A percentile compares a stretch with the other conserved stretches of the same genome.
Evolutionary conservation across 805 yeast species (phyloP).

Genomic region (Candida orba): DNA sequence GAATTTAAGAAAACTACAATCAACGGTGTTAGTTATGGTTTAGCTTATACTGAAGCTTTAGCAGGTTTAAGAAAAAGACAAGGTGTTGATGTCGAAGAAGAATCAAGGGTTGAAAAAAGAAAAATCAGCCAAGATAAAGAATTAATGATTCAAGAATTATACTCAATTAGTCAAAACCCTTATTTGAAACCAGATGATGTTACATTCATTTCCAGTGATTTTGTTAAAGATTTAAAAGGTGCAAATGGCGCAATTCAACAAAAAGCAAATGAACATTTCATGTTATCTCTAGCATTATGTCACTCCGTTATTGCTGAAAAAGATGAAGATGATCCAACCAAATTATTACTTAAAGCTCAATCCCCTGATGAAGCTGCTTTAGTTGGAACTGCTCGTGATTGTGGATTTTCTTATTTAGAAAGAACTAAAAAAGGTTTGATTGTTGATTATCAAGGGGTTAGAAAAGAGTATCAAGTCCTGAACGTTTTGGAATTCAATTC

Average conservation of each 20-base stretch:
- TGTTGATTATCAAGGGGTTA: conserved; percentile 61
- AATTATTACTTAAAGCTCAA: conserved; percentile 59
- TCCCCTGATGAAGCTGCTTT: conserved; percentile 86
- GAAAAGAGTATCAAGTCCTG: conserved; percentile 63
- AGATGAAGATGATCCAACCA: conserved; percentile 52
- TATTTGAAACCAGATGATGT: conserved; percentile 50
- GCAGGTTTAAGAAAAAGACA: conserved; percentile 73
- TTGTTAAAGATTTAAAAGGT: conserved; percentile 55
- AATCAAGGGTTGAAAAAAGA: conserved; percentile 42
- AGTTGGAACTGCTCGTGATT: conserved; percentile 72
- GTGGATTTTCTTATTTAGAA: conserved; percentile 61
- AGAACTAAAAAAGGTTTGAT: conserved; percentile 64
- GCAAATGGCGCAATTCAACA: conserved; percentile 44
- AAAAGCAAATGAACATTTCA: conserved; percentile 60
- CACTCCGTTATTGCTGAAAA: conserved; percentile 72
- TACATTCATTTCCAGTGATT: conserved; percentile 62
- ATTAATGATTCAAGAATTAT: conserved; percentile 47
- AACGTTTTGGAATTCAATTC: conserved; percentile 75
- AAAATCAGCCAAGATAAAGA: conserved; percentile 51
- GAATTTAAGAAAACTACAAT: conserved; percentile 78
- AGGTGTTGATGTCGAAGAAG: conserved; percentile 68
- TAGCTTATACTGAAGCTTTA: conserved; percentile 77
- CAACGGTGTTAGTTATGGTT: conserved; percentile 64
- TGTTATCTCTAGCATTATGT: conserved; percentile 70
- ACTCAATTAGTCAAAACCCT: conserved; percentile 30